Percentiles rank a stretch among this genome's conserved stretches.
Evolutionary conservation across 805 yeast genomes (phyloP).

Genomic region (Saccharomycopsis sp.): DNA sequence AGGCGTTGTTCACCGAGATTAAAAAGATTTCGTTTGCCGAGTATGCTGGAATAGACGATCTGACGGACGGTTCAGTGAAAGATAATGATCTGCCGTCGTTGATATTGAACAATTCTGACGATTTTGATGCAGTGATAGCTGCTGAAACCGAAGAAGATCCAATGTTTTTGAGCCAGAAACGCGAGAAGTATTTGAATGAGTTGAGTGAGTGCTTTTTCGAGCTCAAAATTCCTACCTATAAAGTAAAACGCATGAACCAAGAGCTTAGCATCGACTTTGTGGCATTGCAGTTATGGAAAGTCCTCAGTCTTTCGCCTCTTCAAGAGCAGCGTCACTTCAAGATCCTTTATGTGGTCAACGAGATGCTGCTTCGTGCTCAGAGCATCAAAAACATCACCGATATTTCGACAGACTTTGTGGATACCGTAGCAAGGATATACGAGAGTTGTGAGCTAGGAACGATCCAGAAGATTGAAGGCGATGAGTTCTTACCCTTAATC

Average conservation of each 20-base stretch:
- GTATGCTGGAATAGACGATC: conserved; percentile 10
- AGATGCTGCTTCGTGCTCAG: conserved; percentile 3
- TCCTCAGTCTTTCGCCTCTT: conserved; percentile 50
- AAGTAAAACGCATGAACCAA: conserved; percentile 33
- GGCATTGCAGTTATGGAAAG: conserved; percentile 49
- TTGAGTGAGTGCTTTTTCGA: conserved; percentile 28
- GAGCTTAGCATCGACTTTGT: conserved; percentile 41
- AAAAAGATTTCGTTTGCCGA: conserved; percentile 11
- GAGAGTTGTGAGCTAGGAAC: conserved; percentile 44
- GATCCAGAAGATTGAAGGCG: conserved; percentile 28
- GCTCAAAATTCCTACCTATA: conserved; percentile 32
- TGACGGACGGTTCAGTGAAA: background rate
- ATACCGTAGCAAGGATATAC: conserved; percentile 38
- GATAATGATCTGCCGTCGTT: conserved; percentile 12
- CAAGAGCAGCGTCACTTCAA: conserved; percentile 45
- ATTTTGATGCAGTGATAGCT: background rate
- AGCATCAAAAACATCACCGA: conserved; percentile 27
- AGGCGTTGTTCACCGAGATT: conserved; percentile 6
- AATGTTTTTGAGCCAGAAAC: background rate
- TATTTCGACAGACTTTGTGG: conserved; percentile 33
- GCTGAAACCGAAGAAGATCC: conserved; percentile 1
- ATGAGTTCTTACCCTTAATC: conserved; percentile 24
- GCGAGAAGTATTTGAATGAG: conserved; percentile 1
- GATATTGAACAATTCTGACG: background rate
- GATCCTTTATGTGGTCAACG: conserved; percentile 38